These are phyloP conservation scores for Agapanthus africanus DNA, from an alignment of 106 monocot species.

Conservation along the genomic window DNA sequence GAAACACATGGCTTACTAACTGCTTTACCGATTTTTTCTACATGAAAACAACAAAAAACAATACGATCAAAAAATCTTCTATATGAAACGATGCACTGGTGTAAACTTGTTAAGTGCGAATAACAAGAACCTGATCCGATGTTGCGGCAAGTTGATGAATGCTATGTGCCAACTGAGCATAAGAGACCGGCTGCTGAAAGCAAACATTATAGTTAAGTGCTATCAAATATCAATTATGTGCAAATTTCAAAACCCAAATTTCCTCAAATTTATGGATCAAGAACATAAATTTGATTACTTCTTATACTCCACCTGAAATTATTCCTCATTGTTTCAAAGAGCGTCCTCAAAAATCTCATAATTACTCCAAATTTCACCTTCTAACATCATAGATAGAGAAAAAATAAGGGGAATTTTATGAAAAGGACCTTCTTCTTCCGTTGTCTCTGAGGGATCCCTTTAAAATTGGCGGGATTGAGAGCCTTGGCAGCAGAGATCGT, in stretches of 20 bases:
- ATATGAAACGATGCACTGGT: too few relatives aligned
- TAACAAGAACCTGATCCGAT: constrained; percentile 72
- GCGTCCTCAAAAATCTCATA: too few relatives aligned
- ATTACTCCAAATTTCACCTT: too few relatives aligned
- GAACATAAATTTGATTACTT: too few relatives aligned
- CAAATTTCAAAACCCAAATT: too few relatives aligned
- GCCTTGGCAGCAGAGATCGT: constrained; percentile 93
- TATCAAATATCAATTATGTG: too few relatives aligned
- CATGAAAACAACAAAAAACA: constrained; percentile 5
- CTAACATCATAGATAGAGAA: too few relatives aligned
- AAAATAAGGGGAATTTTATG: too few relatives aligned
- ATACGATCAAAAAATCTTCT: neutral
- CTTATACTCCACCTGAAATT: too few relatives aligned
- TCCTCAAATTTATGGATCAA: too few relatives aligned
- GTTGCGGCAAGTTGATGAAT: constrained; percentile 88
- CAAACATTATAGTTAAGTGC: neutral
- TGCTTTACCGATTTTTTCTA: constrained; percentile 94
- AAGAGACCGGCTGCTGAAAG: constrained; percentile 66
- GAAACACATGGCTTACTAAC: constrained; percentile 81
- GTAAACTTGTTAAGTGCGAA: too few relatives aligned
- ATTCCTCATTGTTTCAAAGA: too few relatives aligned
- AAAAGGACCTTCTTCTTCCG: constrained; percentile 12
- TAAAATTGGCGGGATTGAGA: constrained; percentile 82
- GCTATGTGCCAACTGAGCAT: constrained; percentile 81
- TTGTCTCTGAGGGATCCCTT: constrained; percentile 49